These are phyloP conservation scores for Plasmodium sp. DNA, from an alignment of 169 alveolate genomes.

Conservation along the genomic window DNA sequence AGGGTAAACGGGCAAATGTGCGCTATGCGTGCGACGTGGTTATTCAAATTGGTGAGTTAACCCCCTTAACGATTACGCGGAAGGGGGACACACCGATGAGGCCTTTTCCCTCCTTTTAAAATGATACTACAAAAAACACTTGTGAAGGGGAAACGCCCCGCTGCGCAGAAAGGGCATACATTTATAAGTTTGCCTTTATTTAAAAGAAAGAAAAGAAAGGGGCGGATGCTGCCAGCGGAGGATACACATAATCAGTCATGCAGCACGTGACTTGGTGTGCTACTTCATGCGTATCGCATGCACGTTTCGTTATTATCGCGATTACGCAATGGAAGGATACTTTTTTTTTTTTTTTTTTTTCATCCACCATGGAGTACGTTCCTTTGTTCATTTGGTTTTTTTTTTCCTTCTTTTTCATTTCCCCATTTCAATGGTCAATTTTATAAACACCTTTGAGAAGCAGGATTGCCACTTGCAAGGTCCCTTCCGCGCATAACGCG, in stretches of 20 bases:
- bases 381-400: no score
- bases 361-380: no score
- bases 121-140: neutral
- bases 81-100: neutral
- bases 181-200: neutral
- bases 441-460: neutral
- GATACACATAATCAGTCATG: neutral
- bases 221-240: neutral
- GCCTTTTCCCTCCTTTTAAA: neutral
- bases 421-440: neutral
- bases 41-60: neutral
- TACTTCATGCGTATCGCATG: neutral
- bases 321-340: neutral
- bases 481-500: neutral
- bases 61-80: neutral
- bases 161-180: neutral
- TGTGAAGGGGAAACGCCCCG: neutral
- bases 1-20: neutral
- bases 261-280: neutral
- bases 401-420: no score
- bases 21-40: neutral
- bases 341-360: no score
- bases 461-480: neutral
- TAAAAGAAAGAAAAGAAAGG: neutral
- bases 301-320: neutral